Conservation (phyloP, 2,329 filamentous ascomycete genomes). For the Aureobasidium sp. region DNA sequence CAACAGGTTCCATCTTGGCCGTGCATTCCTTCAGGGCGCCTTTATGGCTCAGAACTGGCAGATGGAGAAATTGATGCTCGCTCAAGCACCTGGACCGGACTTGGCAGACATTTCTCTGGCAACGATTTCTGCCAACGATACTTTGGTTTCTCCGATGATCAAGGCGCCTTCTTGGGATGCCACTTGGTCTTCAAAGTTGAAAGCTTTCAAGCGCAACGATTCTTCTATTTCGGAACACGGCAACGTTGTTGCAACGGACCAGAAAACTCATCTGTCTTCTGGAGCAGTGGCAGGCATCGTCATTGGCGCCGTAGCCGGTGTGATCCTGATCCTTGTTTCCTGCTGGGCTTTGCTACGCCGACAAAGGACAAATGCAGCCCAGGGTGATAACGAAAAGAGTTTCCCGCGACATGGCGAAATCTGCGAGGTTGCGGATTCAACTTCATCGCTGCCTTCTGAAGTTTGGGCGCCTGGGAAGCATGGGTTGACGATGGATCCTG, state of each 20-base stretch:
- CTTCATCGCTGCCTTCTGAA: background rate
- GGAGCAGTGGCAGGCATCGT: constrained; percentile 31
- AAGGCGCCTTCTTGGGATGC: constrained; percentile 5
- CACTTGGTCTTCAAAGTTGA: background rate
- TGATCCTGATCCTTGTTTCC: background rate
- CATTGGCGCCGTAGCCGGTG: constrained; percentile 23
- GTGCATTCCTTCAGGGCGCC: background rate
- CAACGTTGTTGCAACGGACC: background rate
- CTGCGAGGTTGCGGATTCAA: background rate
- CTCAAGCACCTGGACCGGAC: background rate
- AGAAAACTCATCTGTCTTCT: constrained; percentile 15
- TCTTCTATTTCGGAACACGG: background rate
- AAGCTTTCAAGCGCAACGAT: background rate
- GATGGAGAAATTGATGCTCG: background rate
- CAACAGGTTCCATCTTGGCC: background rate
- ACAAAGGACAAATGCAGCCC: background rate
- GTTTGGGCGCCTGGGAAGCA: background rate
- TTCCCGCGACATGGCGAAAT: background rate
- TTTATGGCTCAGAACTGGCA: constrained; percentile 3
- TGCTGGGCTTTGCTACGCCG: background rate
- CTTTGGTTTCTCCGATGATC: constrained; percentile 1
- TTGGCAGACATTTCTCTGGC: background rate
- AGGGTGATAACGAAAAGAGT: background rate
- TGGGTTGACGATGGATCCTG: background rate
- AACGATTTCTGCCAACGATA: background rate